These are phyloP conservation scores for Aspergillus tubingensis DNA, from an alignment of 2,329 filamentous ascomycete genomes.

Conservation along the genomic window DNA sequence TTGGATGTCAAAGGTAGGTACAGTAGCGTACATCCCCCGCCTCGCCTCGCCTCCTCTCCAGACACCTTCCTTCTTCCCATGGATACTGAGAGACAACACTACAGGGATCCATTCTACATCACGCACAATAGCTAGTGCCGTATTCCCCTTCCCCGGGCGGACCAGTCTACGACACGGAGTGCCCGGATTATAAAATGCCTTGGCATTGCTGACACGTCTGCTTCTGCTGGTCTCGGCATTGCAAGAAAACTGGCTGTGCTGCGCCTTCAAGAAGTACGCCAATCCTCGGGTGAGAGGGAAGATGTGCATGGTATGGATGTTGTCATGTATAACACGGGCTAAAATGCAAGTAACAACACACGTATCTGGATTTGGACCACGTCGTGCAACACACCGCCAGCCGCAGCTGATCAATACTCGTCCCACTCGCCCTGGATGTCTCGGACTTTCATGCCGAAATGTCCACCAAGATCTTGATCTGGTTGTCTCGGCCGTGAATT, in stretches of 20 bases:
- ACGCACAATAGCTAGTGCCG: background rate
- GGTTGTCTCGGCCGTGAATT: slow-evolving; percentile 61
- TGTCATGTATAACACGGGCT: background rate
- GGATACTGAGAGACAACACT: background rate
- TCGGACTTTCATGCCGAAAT: slow-evolving; percentile 19
- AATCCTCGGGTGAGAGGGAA: background rate
- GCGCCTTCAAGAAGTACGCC: background rate
- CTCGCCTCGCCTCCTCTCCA: too few species aligned
- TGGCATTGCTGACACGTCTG: slow-evolving; percentile 5
- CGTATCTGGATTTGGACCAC: background rate
- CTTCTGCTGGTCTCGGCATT: background rate
- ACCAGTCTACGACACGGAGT: background rate
- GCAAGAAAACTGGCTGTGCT: background rate
- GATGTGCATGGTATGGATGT: background rate
- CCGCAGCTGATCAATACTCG: slow-evolving; percentile 5
- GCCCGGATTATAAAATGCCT: background rate
- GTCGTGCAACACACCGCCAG: slow-evolving; percentile 1
- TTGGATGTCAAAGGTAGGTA: background rate
- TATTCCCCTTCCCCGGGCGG: background rate
- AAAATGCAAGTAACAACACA: slow-evolving; percentile 1
- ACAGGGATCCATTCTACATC: background rate
- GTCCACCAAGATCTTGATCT: slow-evolving; percentile 63
- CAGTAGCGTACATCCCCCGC: too few species aligned
- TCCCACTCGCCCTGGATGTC: background rate
- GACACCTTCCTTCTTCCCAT: too few species aligned